phyloP scores from a whole-genome alignment of 768 basidiomycete genomes.

The Hericium coralloides region DNA sequence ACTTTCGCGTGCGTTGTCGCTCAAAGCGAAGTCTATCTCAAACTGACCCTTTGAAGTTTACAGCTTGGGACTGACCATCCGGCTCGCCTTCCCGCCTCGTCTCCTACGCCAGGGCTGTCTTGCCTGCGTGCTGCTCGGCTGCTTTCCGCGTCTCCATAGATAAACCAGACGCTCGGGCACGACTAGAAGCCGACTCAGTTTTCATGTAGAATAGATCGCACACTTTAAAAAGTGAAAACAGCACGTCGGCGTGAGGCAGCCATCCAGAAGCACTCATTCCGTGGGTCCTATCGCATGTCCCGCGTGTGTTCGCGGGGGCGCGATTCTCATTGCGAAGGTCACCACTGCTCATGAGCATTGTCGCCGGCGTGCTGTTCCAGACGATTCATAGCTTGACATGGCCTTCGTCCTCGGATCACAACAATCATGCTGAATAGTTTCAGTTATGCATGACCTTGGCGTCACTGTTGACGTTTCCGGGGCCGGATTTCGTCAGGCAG shows the following conservation, averaged over 20 bases:
- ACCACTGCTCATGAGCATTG: constrained; percentile 60
- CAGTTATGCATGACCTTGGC: constrained; percentile 23
- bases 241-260: too few species aligned
- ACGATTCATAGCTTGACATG: constrained; percentile 72
- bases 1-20: too few species aligned
- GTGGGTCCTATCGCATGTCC: too few species aligned
- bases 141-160: too few species aligned
- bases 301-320: constrained; percentile 52
- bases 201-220: neutral
- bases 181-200: neutral
- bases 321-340: constrained; percentile 65
- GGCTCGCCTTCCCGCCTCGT: neutral
- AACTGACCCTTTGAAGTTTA: too few species aligned
- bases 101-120: neutral
- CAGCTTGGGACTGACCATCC: too few species aligned
- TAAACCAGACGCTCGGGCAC: neutral
- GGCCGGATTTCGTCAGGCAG: constrained; percentile 22
- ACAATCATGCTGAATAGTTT: constrained; percentile 56
- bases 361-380: constrained; percentile 69
- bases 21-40: too few species aligned
- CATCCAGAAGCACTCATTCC: too few species aligned
- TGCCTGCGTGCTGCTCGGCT: too few species aligned
- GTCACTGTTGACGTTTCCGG: constrained; percentile 21
- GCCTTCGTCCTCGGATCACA: constrained; percentile 58
- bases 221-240: too few species aligned